phyloP scores from a whole-genome alignment of 371 early-diverging fungal species.

The Caulochytrium protostelioides region DNA sequence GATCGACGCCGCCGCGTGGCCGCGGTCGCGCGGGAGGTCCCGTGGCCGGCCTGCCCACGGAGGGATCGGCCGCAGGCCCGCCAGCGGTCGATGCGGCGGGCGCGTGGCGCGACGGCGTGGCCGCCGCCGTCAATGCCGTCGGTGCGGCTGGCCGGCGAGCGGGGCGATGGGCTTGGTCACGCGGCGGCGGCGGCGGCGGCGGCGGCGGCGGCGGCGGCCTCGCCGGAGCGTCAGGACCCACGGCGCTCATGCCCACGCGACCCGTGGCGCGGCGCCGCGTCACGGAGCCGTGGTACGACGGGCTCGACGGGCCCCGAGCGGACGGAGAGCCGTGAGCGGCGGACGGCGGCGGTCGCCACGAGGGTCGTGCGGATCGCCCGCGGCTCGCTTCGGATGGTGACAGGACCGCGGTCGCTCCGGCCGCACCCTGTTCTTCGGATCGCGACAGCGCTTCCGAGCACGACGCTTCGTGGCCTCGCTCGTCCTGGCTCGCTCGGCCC shows the following conservation, averaged over 20 bases:
- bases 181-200: not conserved
- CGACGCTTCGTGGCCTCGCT: too few species aligned
- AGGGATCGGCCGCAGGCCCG: too few species aligned
- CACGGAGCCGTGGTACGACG: not conserved
- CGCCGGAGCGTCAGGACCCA: not conserved
- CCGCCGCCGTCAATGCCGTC: not conserved
- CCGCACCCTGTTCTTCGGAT: too few species aligned
- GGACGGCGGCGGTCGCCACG: too few species aligned
- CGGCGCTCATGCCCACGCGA: not conserved
- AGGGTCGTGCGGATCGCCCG: too few species aligned
- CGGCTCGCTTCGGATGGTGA: too few species aligned
- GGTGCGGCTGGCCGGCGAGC: not conserved
- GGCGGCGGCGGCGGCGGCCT: not conserved
- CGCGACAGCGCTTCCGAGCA: too few species aligned
- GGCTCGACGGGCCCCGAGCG: too few species aligned
- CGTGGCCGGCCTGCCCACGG: too few species aligned
- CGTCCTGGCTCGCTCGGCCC: too few species aligned
- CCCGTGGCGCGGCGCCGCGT: not conserved
- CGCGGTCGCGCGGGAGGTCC: not conserved
- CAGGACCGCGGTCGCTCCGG: too few species aligned
- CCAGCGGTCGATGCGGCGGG: not conserved
- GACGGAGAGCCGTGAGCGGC: too few species aligned
- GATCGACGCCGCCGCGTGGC: not conserved
- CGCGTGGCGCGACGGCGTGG: not conserved
- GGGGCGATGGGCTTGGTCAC: not conserved